These are phyloP conservation scores for Nakazawaea ishiwadae DNA, from an alignment of 805 yeast genomes.

Conservation along the genomic window DNA sequence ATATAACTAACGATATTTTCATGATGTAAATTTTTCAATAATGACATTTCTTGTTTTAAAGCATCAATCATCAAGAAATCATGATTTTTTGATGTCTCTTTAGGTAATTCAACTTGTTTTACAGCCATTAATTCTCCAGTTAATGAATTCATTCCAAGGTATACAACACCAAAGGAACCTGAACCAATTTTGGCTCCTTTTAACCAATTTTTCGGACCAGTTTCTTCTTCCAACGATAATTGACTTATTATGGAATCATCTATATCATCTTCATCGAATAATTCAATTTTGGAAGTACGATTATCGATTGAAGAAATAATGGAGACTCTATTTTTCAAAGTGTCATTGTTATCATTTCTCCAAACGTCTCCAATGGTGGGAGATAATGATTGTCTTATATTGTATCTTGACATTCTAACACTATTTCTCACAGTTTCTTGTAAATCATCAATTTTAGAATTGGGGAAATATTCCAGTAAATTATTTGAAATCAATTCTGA, in stretches of 20 bases:
- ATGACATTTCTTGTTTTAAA: slow-evolving; percentile 71
- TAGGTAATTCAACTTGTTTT: slow-evolving; percentile 78
- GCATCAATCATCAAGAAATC: slow-evolving; percentile 63
- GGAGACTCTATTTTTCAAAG: slow-evolving; percentile 41
- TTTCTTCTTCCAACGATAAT: slow-evolving; percentile 30
- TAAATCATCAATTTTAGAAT: slow-evolving; percentile 63
- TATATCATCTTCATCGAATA: slow-evolving; percentile 36
- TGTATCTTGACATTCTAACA: slow-evolving; percentile 63
- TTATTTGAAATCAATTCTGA: slow-evolving; percentile 87
- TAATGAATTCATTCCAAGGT: slow-evolving; percentile 82
- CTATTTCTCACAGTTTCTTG: slow-evolving; percentile 82
- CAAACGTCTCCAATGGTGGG: slow-evolving; percentile 64
- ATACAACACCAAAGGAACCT: slow-evolving; percentile 93
- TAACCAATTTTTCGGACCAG: slow-evolving; percentile 80
- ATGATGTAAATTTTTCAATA: slow-evolving; percentile 77
- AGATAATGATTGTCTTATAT: slow-evolving; percentile 22
- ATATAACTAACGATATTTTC: slow-evolving; percentile 89
- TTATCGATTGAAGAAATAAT: slow-evolving; percentile 18
- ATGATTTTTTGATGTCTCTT: slow-evolving; percentile 24
- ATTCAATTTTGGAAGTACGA: slow-evolving; percentile 39
- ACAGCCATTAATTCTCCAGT: slow-evolving; percentile 98
- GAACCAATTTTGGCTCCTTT: slow-evolving; percentile 92
- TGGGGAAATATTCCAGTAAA: slow-evolving; percentile 88
- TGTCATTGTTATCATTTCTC: slow-evolving; percentile 48
- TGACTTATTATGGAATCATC: slow-evolving; percentile 34